Percentiles rank a stretch among this genome's conserved stretches.
Evolutionary conservation across 805 yeast genomes (phyloP).

Genomic region (Wickerhamomyces alni): DNA sequence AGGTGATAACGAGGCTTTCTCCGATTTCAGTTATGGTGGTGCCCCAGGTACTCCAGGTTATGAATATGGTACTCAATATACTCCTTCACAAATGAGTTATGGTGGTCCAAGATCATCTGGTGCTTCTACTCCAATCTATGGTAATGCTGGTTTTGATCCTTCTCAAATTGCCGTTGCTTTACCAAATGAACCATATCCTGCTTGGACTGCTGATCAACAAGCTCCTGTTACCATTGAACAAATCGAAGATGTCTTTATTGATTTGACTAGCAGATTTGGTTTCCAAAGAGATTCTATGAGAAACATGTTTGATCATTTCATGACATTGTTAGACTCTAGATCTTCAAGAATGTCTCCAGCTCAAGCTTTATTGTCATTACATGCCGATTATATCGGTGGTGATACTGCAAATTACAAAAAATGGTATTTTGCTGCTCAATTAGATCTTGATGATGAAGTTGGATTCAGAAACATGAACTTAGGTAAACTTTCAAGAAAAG

Average conservation of each 20-base stretch:
- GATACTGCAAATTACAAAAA: slow-evolving; percentile 79
- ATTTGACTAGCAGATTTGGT: slow-evolving; percentile 77
- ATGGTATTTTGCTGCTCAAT: slow-evolving; percentile 87
- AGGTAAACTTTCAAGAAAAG: slow-evolving; percentile 72
- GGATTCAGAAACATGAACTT: slow-evolving; percentile 79
- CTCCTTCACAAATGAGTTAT: slow-evolving; percentile 84
- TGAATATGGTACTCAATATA: slow-evolving; percentile 61
- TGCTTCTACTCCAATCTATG: slow-evolving; percentile 90
- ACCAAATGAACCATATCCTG: slow-evolving; percentile 94
- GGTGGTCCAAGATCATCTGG: slow-evolving; percentile 87
- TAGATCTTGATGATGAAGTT: slow-evolving; percentile 77
- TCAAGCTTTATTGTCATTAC: slow-evolving; percentile 75
- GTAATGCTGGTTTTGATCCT: slow-evolving; percentile 53
- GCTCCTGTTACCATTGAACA: slow-evolving; percentile 82
- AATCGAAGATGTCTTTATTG: slow-evolving; percentile 81
- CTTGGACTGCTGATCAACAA: slow-evolving; percentile 97
- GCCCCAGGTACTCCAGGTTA: slow-evolving; percentile 64
- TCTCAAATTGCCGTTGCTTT: slow-evolving; percentile 59
- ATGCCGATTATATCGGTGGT: slow-evolving; percentile 87
- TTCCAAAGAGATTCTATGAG: slow-evolving; percentile 92
- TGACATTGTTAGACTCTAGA: slow-evolving; percentile 78
- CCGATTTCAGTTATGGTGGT: slow-evolving; percentile 60
- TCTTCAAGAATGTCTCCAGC: slow-evolving; percentile 87
- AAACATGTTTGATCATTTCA: slow-evolving; percentile 83
- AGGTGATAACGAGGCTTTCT: slow-evolving; percentile 59